Evolutionary conservation across 208 protist genomes (phyloP), one percentile per base, ranked within the genome.

Genomic region (Crithidia fasciculata): DNA sequence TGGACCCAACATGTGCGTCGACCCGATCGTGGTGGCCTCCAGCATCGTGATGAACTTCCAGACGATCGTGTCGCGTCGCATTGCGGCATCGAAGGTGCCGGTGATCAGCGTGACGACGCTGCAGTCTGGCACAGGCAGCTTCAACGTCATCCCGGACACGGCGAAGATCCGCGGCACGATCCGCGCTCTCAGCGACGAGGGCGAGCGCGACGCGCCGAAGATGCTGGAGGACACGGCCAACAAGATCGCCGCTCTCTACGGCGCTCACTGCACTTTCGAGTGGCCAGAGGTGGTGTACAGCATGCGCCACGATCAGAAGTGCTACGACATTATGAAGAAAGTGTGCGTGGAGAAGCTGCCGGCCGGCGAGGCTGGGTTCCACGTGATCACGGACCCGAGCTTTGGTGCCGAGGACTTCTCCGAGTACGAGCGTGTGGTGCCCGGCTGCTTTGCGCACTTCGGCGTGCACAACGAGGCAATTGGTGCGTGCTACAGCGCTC

Each of bases 401-500:
- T 84, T 86, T 47, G 87, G 84, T 18, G 84, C 86, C 2, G 78
- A 83, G 39, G 87, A 92, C 75, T 92, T 92, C 69, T 83, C 78
- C 6, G 82, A 90, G 74, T 92, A 90, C 67, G 73, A 73, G 58
- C 77, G 83, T 9, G 72, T 84, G 45, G 74, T 87, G 44, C 83
- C 85, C 5, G 88, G 85, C n/a, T 93, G 85, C 70, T 78, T 90
- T 13, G 82, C 76, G 52, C 72, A 66, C 74, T 77, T 93, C 43
- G 88, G 88, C 36, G 83, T 85, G 6, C 50, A 70, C 37, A 74
- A 74, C 28, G 69, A 78, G 40, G 43, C 45, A 0, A 79, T 79
- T 18, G 74, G 65, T 16, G 66, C 74, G 15, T 72, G 57, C 55
- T 43, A 87, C 61, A 66, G 73, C 55, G 82, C 74, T 37, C 86